A percentile compares a stretch with the other conserved stretches of the same genome.
Evolutionary conservation across 2,329 filamentous ascomycete species (phyloP).

Genomic region (Colletotrichum coccodes): DNA sequence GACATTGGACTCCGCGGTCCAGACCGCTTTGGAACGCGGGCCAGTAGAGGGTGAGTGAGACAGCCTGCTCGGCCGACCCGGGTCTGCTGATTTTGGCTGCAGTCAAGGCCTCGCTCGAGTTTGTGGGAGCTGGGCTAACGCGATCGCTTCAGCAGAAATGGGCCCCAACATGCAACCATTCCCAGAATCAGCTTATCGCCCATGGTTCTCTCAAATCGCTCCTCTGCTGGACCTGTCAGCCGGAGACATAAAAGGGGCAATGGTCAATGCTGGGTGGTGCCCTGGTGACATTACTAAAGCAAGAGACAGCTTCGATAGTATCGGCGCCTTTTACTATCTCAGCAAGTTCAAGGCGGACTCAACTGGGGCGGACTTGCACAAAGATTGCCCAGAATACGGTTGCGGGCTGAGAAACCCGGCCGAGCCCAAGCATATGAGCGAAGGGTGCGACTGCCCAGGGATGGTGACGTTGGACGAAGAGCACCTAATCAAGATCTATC

Average conservation of each 20-base stretch:
- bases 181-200: conserved; percentile 1
- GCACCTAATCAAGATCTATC: conserved; percentile 5
- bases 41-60: background rate
- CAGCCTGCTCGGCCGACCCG: background rate
- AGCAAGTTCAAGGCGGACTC: conserved; percentile 8
- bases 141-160: background rate
- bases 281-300: conserved; percentile 8
- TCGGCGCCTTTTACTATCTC: conserved; percentile 13
- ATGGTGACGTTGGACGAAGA: conserved; percentile 17
- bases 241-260: background rate
- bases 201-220: background rate
- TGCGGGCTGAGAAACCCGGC: conserved; percentile 3
- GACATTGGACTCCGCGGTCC: conserved; percentile 12
- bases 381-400: background rate
- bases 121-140: background rate
- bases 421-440: background rate
- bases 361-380: background rate
- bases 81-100: background rate
- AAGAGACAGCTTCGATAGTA: background rate
- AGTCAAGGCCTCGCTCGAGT: background rate
- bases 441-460: background rate
- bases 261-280: conserved; percentile 14
- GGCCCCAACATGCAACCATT: background rate
- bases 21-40: conserved; percentile 8
- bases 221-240: background rate